Base-by-base conservation (phyloP, 805 yeast genomes). In the Debaryomyces hansenii region DNA sequence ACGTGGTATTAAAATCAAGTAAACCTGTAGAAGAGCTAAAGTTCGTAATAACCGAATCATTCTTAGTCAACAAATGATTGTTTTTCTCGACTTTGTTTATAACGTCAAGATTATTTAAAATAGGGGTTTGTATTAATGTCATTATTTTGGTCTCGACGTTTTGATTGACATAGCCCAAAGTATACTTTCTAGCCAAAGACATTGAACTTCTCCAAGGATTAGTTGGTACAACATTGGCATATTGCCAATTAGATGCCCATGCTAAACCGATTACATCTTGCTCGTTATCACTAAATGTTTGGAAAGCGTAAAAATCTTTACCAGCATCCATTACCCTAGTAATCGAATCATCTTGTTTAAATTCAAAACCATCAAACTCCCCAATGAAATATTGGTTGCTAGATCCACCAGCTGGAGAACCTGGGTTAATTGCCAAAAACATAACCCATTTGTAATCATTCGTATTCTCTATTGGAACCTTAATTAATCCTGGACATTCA, bases 161-260 rank as follows among this genome's bases (percentile, higher is more conserved):
- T 9, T 57, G 56, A 11, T 52, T 43, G 29, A 51, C 59, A 24
- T 57, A 54, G 24, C 53, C 56, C 43, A 66, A 46, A 14, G 63
- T 55, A 41, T 58, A 55, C 42, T 62, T 61, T 44, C 70, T 59
- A n/a, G 54, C 62, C 15, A 64, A 45, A 1, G 73, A 56, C 72
- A 69, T 64, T 2, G 72, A 61, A 15, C 66, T 55, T 43, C 70
- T 61, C 69, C 69, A 70, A 7, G 58, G 53, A 5, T 46, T 49
- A 10, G 72, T 67, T n/a, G 77, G 76, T 15, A 62, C 69, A 14
- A 51, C 51, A 16, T 57, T 58, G 20, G 61, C 59, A 47, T 72
- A 72, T 51, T 69, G 72, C 77, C 77, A 72, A 53, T 70, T 70
- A 34, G 72, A 66, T 33, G 74, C 71, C 77, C 77, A 72, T 4